Evolutionary conservation across 129 eudicot species (phyloP).

Genomic region (Artemisia argyi): DNA sequence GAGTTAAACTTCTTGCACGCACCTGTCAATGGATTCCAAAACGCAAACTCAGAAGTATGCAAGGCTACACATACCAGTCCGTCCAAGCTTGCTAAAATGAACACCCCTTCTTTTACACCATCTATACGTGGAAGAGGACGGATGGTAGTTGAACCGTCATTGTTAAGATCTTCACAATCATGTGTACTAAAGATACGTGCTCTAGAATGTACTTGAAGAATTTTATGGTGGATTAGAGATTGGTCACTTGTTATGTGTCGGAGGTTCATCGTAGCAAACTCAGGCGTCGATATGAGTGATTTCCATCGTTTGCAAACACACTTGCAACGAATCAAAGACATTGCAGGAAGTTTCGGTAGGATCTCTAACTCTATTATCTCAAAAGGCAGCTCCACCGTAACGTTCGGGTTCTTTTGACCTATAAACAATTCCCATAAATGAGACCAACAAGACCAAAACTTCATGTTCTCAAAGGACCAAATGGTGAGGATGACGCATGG

Average conservation of each 20-base stretch:
- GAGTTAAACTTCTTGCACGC: neutral
- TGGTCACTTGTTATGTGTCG: too few species aligned
- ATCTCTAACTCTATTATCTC: neutral
- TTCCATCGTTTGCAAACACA: slow-evolving; percentile 10
- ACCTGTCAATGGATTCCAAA: slow-evolving; percentile 5
- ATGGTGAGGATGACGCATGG: too few species aligned
- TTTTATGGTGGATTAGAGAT: neutral
- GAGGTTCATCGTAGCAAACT: slow-evolving; percentile 3
- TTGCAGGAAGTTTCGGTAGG: neutral
- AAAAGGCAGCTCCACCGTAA: neutral
- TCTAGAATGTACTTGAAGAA: neutral
- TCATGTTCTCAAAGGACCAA: too few species aligned
- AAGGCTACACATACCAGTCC: slow-evolving; percentile 15
- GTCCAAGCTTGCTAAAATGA: slow-evolving; percentile 11
- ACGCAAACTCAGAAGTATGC: neutral
- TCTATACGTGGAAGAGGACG: neutral
- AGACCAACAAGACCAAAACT: too few species aligned
- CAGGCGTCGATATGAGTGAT: neutral
- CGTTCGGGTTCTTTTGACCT: too few species aligned
- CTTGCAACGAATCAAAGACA: neutral
- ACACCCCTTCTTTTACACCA: neutral
- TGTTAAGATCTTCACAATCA: neutral
- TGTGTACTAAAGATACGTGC: neutral
- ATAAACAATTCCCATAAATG: too few species aligned
- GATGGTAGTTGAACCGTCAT: neutral